Percentiles rank a stretch among this genome's conserved stretches.
phyloP scores from a whole-genome alignment of 148 eudicot genomes.

The Selenicereus undatus region DNA sequence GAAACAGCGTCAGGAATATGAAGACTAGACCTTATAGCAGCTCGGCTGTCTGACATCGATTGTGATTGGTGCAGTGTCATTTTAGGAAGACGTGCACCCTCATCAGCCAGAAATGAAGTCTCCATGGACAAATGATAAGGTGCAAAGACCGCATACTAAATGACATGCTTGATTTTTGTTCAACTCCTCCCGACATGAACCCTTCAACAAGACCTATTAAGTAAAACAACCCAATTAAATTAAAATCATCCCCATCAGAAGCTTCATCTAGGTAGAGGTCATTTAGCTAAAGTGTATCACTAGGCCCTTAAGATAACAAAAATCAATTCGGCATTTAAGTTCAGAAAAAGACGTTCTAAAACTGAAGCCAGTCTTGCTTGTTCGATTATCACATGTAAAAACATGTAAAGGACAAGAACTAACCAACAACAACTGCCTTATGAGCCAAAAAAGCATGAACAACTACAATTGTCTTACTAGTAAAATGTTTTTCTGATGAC shows the following conservation, averaged over 20 bases:
- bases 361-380: neutral
- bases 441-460: too few relatives aligned
- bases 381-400: neutral
- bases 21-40: constrained; percentile 27
- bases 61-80: constrained; percentile 33
- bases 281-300: neutral
- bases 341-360: neutral
- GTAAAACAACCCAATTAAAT: neutral
- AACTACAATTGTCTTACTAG: too few relatives aligned
- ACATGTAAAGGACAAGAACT: neutral
- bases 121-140: constrained; percentile 92
- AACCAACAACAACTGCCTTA: neutral
- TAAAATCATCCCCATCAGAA: too few relatives aligned
- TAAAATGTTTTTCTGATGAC: too few relatives aligned
- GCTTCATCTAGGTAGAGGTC: neutral
- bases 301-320: neutral
- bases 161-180: constrained; percentile 81
- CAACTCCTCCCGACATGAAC: constrained; percentile 73
- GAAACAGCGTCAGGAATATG: constrained; percentile 26
- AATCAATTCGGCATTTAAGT: too few relatives aligned
- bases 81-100: constrained; percentile 93
- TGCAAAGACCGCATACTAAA: constrained; percentile 88
- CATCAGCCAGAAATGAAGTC: constrained; percentile 95
- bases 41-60: constrained; percentile 30
- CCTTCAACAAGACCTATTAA: constrained; percentile 75